Evolutionary conservation across 805 yeast species (phyloP).

Genomic region (Candida methanosorbosa): DNA sequence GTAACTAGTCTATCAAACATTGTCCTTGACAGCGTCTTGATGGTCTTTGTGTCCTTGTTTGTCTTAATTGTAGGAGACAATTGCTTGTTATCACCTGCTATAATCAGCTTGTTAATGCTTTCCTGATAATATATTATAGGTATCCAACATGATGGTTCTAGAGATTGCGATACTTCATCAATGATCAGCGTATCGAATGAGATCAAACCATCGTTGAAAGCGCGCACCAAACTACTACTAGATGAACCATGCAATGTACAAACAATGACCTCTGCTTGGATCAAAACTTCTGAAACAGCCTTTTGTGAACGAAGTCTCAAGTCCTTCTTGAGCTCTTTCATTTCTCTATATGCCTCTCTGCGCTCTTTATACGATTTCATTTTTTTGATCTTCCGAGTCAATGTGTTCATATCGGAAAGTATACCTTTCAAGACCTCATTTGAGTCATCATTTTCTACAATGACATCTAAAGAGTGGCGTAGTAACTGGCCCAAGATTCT

Average conservation of each 20-base stretch:
- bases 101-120: conserved; percentile 44
- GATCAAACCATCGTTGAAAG: conserved; percentile 24
- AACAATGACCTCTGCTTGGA: conserved; percentile 59
- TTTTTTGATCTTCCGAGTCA: conserved; percentile 46
- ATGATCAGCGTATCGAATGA: conserved; percentile 76
- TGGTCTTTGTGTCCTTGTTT: conserved; percentile 27
- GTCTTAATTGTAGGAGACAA: conserved; percentile 85
- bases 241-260: conserved; percentile 89
- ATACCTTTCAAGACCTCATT: conserved; percentile 62
- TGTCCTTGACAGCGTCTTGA: conserved; percentile 48
- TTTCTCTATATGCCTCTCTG: conserved; percentile 55
- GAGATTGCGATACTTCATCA: conserved; percentile 91
- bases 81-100: conserved; percentile 93
- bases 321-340: conserved; percentile 65
- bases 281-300: conserved; percentile 48
- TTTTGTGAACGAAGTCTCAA: conserved; percentile 57
- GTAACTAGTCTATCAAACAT: conserved; percentile 72
- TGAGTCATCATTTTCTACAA: conserved; percentile 49
- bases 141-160: conserved; percentile 96
- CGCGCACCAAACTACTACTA: conserved; percentile 52
- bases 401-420: conserved; percentile 54
- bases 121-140: conserved; percentile 65
- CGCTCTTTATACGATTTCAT: conserved; percentile 57
- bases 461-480: conserved; percentile 68
- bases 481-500: conserved; percentile 55